Evolutionary conservation across 345 rosid genomes (phyloP).

Genomic region (Gossypioides kirkii): DNA sequence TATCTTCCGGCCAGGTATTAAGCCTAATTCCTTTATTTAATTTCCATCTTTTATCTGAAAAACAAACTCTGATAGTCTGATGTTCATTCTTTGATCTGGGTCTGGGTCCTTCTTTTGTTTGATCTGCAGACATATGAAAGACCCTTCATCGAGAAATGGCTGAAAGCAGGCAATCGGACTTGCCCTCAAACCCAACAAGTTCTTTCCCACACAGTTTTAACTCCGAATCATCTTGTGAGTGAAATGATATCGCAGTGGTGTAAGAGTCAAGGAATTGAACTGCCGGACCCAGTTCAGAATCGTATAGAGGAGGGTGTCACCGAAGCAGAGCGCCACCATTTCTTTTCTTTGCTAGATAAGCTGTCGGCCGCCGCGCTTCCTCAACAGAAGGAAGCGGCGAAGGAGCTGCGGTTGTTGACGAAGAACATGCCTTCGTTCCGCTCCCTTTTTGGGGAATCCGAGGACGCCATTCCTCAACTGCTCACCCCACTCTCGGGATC

Average conservation of each 20-base stretch:
- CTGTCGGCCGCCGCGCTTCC: constrained; percentile 36
- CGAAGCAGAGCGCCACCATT: constrained; percentile 50
- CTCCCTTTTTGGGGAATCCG: constrained; percentile 61
- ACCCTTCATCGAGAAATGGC: neutral
- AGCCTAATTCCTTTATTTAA: no score
- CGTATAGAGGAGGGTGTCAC: constrained; percentile 49
- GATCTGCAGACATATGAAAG: neutral
- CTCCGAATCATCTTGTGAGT: neutral
- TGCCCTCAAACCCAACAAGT: neutral
- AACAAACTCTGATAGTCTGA: neutral
- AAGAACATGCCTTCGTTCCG: constrained; percentile 69
- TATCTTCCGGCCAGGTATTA: neutral
- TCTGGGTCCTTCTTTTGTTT: neutral
- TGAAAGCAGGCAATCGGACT: neutral
- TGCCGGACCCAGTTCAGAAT: constrained; percentile 30
- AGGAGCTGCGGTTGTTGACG: constrained; percentile 68
- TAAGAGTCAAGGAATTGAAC: constrained; percentile 49
- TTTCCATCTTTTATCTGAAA: no score
- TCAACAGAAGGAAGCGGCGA: constrained; percentile 76
- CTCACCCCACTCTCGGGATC: constrained; percentile 46
- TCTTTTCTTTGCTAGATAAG: constrained; percentile 58
- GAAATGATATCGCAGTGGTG: constrained; percentile 55
- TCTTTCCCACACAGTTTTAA: neutral
- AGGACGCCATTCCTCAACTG: constrained; percentile 55
- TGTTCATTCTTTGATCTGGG: neutral